Conservation (phyloP, 2,329 filamentous ascomycete genomes). For the Ascochyta koolunga region DNA sequence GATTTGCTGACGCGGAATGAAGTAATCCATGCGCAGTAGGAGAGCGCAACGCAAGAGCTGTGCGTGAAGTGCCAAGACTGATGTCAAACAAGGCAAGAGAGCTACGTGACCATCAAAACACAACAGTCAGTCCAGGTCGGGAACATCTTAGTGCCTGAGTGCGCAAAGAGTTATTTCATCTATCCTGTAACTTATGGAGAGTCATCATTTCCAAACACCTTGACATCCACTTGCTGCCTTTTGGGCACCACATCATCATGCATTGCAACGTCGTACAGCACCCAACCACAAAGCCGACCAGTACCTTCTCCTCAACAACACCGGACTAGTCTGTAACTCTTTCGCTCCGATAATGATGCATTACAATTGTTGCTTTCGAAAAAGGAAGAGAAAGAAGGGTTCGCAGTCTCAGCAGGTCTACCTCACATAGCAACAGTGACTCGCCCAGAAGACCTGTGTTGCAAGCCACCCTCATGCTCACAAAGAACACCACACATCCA, state of each 20-base stretch:
- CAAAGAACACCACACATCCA: not conserved
- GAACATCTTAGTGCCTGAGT: not conserved
- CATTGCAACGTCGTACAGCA: not conserved
- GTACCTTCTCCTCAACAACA: constrained; percentile 1
- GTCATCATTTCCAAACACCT: constrained; percentile 5
- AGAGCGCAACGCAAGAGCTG: not conserved
- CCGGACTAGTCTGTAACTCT: not conserved
- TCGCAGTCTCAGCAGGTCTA: not conserved
- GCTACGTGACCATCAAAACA: not conserved
- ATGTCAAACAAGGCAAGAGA: not conserved
- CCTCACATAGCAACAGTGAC: not conserved
- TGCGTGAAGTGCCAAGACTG: not conserved
- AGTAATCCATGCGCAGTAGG: not conserved
- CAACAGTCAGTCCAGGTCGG: not conserved
- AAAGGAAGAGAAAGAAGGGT: constrained; percentile 15
- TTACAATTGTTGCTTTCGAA: constrained; percentile 19
- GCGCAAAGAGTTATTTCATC: constrained; percentile 12
- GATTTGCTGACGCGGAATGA: not conserved
- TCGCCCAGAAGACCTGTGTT: not conserved
- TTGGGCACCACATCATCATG: constrained; percentile 3
- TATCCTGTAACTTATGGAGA: constrained; percentile 13
- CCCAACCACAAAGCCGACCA: not conserved
- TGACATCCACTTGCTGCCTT: not conserved
- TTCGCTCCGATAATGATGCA: constrained; percentile 10
- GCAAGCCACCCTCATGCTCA: not conserved